Percentiles rank a stretch among this genome's conserved stretches.
These are phyloP conservation scores for Przewalskia tangutica DNA, from an alignment of 257 asterid species.

Conservation along the genomic window DNA sequence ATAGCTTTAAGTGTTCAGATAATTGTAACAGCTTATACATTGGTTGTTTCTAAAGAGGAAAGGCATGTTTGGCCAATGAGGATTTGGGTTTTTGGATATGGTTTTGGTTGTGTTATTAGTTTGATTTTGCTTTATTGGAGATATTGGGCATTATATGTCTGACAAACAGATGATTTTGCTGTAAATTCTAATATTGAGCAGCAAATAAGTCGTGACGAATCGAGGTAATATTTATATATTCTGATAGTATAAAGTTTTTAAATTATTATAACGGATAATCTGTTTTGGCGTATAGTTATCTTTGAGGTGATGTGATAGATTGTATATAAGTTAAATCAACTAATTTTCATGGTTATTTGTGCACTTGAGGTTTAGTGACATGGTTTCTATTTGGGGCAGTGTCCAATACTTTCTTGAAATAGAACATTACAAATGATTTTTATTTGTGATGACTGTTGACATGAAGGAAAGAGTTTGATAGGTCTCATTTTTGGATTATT, in stretches of 20 bases:
- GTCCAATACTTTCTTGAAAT: neutral
- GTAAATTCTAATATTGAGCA: constrained; percentile 50
- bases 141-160: constrained; percentile 22
- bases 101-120: constrained; percentile 55
- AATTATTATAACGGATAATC: too few relatives aligned
- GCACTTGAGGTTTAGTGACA: too few relatives aligned
- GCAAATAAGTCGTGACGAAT: constrained; percentile 45
- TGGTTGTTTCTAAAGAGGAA: constrained; percentile 48
- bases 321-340: too few relatives aligned
- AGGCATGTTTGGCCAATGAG: constrained; percentile 95
- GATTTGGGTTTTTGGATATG: constrained; percentile 75
- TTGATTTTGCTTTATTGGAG: constrained; percentile 44
- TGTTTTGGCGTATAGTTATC: too few relatives aligned
- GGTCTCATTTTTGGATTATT: neutral
- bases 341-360: too few relatives aligned
- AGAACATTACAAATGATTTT: neutral
- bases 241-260: neutral
- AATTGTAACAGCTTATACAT: constrained; percentile 23
- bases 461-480: neutral
- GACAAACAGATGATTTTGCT: constrained; percentile 17
- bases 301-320: too few relatives aligned
- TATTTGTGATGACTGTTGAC: neutral
- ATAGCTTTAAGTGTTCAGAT: constrained; percentile 46
- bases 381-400: too few relatives aligned
- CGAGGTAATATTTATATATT: constrained; percentile 41